Percentiles rank a stretch among this genome's conserved stretches.
These are phyloP conservation scores for Fusarium agapanthi DNA, from an alignment of 2,329 filamentous ascomycete genomes.

Conservation along the genomic window DNA sequence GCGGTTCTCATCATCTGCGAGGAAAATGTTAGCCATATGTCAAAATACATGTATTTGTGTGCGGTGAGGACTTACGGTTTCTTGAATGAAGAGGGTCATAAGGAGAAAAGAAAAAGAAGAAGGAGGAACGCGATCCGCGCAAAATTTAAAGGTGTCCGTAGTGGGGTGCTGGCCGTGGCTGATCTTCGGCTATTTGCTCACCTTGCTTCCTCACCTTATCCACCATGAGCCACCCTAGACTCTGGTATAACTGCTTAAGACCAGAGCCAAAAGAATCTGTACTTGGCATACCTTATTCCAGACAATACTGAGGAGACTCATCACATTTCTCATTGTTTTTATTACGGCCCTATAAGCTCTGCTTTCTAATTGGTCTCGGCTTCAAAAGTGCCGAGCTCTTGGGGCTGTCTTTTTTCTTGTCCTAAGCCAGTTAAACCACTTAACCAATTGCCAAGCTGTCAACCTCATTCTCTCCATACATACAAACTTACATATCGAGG, in stretches of 20 bases:
- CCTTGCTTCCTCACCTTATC: background rate
- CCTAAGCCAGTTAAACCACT: rapidly evolving
- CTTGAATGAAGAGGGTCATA: constrained; percentile 99
- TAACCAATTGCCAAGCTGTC: rapidly evolving
- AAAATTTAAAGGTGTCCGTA: constrained; percentile 49
- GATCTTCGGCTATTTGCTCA: constrained; percentile 39
- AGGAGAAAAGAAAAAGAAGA: constrained; percentile 61
- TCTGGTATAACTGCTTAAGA: background rate
- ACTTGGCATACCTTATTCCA: no score
- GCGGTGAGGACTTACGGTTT: constrained; percentile 74
- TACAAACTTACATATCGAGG: rapidly evolving
- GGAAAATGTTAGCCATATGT: constrained; percentile 43
- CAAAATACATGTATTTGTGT: background rate
- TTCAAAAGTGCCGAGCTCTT: rapidly evolving
- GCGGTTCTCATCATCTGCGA: constrained; percentile 98
- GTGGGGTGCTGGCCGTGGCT: constrained; percentile 38
- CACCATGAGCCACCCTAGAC: background rate
- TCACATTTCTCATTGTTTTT: rapidly evolving
- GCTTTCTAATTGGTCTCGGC: background rate
- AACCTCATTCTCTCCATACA: rapidly evolving
- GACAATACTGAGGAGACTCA: no score
- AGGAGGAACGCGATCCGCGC: constrained; percentile 40
- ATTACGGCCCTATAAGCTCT: rapidly evolving
- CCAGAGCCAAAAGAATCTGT: background rate
- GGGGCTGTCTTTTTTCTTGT: rapidly evolving